Conservation (phyloP, 192 early-diverging fungal species). For the Mycoemilia scoparia region DNA sequence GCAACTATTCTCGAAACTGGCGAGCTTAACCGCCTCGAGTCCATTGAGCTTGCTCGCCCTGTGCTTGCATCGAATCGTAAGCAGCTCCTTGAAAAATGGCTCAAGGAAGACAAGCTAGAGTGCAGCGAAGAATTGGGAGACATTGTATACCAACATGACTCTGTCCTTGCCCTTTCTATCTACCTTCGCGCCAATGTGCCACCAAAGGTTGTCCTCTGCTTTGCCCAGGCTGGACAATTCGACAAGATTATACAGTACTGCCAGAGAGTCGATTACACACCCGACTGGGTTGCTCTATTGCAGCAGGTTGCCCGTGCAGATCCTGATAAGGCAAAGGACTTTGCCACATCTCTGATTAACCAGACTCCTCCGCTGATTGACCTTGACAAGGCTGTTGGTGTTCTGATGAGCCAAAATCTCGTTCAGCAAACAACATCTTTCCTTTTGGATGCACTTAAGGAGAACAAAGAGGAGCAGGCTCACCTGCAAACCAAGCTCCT, state of each 20-base stretch:
- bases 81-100: constrained; percentile 90
- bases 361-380: constrained; percentile 59
- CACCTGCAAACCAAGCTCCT: constrained; percentile 85
- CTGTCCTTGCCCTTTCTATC: constrained; percentile 79
- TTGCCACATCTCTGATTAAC: constrained; percentile 73
- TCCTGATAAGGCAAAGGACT: constrained; percentile 85
- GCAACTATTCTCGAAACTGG: constrained; percentile 87
- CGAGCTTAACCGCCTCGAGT: constrained; percentile 86
- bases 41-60: constrained; percentile 79
- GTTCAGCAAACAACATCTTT: constrained; percentile 95
- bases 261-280: constrained; percentile 80
- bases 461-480: constrained; percentile 77
- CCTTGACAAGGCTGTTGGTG: constrained; percentile 82
- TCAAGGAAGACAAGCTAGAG: constrained; percentile 96
- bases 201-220: constrained; percentile 86
- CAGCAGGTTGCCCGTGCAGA: constrained; percentile 80
- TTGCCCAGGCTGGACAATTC: constrained; percentile 89
- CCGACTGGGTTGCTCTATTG: constrained; percentile 80
- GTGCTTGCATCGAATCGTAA: constrained; percentile 81
- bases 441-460: constrained; percentile 89
- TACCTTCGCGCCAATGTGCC: constrained; percentile 89
- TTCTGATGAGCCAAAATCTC: constrained; percentile 79
- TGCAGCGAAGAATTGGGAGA: constrained; percentile 98
- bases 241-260: constrained; percentile 93
- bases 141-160: constrained; percentile 80